Base-by-base conservation (phyloP, 2,329 filamentous ascomycete species). In the Epichloe uncinata region DNA sequence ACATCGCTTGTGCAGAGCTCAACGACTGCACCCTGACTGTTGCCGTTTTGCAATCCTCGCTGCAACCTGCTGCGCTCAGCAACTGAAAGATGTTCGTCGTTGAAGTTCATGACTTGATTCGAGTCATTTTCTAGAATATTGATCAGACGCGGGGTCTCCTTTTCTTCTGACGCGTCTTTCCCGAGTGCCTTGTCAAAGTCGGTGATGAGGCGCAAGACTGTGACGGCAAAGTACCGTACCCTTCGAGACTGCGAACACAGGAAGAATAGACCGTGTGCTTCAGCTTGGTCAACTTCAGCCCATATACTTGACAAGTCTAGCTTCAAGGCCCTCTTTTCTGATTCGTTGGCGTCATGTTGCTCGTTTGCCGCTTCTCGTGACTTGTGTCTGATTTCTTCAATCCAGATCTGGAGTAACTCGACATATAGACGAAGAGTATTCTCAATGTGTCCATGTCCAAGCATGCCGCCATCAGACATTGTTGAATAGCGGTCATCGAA, bases 401-500 rank as follows among this genome's bases (percentile, higher is more conserved):
- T 95, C 94, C 94, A 98, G 38, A 98, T 96, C 54, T 90, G 83
- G 12, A 98, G 73, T 5, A 98, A 71, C 66, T 98, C 90, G 30
- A 97, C 87, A 60, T 98, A 98, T 11, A 98, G 74, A 54, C 85
- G 84, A 18, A 98, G 68, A 0, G 93, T 98, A 57, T 84, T 95
- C 64, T 98, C 93, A 51, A 98, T 96, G 61, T 98, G 93, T 4
- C 84, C 87, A 35, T 87, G 83, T 0, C 91, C 93, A 22, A 98
- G 80, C 83, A 98, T 93, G 2, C 93, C 93, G 34, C 94, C 93
- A 61, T 98, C 93, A 9, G 90, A 95, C 82, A 97, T 96, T 34
- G 93, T 97, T 1, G 91, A 88, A 65, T 98, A 98, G 22, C 90
- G 82, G 57, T 95, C 90, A 64, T 98, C 94, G 63, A 97, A 98